Percentiles rank a stretch among this genome's conserved stretches.
These are phyloP conservation scores for Aspergillus incahuasiensis DNA, from an alignment of 495 filamentous ascomycete genomes.

Conservation along the genomic window DNA sequence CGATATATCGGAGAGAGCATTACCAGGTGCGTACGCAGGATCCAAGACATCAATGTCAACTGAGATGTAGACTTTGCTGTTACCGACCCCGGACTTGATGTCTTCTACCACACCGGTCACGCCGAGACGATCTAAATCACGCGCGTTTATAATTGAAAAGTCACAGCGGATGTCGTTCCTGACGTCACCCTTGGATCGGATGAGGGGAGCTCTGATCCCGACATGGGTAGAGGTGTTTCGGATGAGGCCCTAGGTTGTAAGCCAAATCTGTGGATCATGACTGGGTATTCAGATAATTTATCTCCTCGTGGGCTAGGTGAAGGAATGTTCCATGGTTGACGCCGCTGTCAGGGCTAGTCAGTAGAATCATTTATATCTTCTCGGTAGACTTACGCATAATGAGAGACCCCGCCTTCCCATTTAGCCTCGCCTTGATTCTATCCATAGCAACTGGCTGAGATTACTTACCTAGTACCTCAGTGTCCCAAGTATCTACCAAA, in stretches of 20 bases:
- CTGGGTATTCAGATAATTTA: neutral
- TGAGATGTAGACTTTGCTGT: conserved; percentile 32
- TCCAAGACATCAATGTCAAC: conserved; percentile 52
- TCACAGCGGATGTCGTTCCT: conserved; percentile 47
- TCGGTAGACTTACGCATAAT: conserved; percentile 40
- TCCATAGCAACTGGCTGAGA: too few relatives aligned
- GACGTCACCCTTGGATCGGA: conserved; percentile 38
- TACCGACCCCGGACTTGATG: conserved; percentile 41
- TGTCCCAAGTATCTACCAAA: conserved; percentile 44
- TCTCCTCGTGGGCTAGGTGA: conserved; percentile 50
- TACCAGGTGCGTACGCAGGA: conserved; percentile 49
- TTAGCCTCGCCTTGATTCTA: neutral
- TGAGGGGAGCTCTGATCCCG: conserved; percentile 45
- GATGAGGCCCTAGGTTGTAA: conserved; percentile 33
- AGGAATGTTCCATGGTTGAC: conserved; percentile 52
- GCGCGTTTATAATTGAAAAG: conserved; percentile 45
- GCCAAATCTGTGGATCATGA: neutral
- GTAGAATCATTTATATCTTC: too few relatives aligned
- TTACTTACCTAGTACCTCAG: conserved; percentile 35
- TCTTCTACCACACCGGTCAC: conserved; percentile 34
- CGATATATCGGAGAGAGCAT: neutral
- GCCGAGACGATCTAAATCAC: conserved; percentile 49
- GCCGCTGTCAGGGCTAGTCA: conserved; percentile 22
- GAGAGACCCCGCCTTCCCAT: conserved; percentile 33
- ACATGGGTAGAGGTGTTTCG: conserved; percentile 46